Evolutionary conservation across 2,329 filamentous ascomycete genomes (phyloP).

Genomic region (Tolypocladium tropicale): DNA sequence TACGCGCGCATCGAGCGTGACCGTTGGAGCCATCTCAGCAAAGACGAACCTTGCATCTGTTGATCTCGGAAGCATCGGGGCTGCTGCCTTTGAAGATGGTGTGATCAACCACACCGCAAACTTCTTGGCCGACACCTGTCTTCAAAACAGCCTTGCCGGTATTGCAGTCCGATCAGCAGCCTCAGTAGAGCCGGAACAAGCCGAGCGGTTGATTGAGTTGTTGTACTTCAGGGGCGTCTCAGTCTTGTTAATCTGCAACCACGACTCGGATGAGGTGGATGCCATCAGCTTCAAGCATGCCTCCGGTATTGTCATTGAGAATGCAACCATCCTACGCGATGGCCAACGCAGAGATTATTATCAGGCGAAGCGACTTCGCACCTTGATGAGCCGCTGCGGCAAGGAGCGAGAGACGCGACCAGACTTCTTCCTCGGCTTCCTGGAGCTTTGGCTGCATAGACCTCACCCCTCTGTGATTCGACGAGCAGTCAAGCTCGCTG

Average conservation of each 20-base stretch:
- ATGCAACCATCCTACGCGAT: conserved; percentile 28
- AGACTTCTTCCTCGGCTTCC: conserved; percentile 25
- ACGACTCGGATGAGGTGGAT: conserved; percentile 9
- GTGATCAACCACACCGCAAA: neutral
- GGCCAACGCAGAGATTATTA: conserved; percentile 33
- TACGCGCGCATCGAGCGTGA: neutral
- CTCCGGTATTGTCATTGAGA: conserved; percentile 28
- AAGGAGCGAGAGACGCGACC: conserved; percentile 19
- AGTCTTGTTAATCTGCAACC: conserved; percentile 11
- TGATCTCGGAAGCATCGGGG: neutral
- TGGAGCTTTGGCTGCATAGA: conserved; percentile 21
- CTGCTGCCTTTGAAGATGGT: neutral
- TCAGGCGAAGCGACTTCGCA: conserved; percentile 23
- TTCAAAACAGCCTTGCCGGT: neutral
- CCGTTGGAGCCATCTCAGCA: neutral
- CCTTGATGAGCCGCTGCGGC: conserved; percentile 16
- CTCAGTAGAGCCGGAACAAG: neutral
- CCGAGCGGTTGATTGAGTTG: conserved; percentile 2
- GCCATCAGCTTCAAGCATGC: conserved; percentile 19
- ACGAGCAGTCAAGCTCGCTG: conserved; percentile 23
- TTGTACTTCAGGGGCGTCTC: conserved; percentile 4
- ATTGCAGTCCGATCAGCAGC: conserved; percentile 4
- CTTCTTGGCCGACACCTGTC: neutral
- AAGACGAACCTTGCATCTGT: conserved; percentile 1
- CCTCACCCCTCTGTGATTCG: conserved; percentile 22